These are phyloP conservation scores for Fusarium setosum DNA, from an alignment of 2,329 filamentous ascomycete species.

Conservation along the genomic window DNA sequence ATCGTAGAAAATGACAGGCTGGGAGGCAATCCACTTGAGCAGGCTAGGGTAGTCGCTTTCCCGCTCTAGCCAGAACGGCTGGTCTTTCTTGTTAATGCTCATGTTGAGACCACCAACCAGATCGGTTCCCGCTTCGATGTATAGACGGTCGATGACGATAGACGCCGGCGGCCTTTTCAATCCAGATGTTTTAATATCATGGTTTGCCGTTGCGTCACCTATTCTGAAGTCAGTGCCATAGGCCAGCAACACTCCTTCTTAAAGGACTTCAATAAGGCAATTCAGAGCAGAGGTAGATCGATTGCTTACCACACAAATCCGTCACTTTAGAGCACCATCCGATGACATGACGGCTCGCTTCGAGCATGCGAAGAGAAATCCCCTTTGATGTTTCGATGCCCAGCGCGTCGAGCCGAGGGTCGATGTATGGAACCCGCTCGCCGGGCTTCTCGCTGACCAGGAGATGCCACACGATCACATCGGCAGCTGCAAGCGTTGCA, in stretches of 20 bases:
- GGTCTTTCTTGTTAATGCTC: conserved; percentile 11
- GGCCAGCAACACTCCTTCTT: too few species aligned
- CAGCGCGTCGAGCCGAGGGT: background rate
- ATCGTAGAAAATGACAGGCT: background rate
- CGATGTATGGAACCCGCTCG: conserved; percentile 17
- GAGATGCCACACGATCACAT: conserved; percentile 23
- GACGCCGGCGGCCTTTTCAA: background rate
- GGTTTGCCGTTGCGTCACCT: background rate
- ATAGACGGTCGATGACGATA: conserved; percentile 9
- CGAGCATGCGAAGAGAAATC: background rate
- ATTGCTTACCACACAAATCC: conserved; percentile 13
- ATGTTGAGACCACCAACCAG: conserved; percentile 8
- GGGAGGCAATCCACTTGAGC: conserved; percentile 16
- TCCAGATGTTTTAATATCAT: background rate
- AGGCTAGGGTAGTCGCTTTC: conserved; percentile 19
- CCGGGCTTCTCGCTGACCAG: background rate
- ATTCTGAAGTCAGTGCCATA: background rate
- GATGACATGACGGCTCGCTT: conserved; percentile 15
- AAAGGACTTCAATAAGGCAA: background rate
- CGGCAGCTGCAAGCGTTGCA: background rate
- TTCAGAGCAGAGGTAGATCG: too few species aligned
- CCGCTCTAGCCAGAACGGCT: conserved; percentile 21
- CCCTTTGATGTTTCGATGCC: background rate
- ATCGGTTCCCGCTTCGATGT: conserved; percentile 11
- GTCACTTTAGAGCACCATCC: conserved; percentile 21